Evolutionary conservation across 352 stramenopile species (phyloP).

Genomic region (Phytophthora constricta): DNA sequence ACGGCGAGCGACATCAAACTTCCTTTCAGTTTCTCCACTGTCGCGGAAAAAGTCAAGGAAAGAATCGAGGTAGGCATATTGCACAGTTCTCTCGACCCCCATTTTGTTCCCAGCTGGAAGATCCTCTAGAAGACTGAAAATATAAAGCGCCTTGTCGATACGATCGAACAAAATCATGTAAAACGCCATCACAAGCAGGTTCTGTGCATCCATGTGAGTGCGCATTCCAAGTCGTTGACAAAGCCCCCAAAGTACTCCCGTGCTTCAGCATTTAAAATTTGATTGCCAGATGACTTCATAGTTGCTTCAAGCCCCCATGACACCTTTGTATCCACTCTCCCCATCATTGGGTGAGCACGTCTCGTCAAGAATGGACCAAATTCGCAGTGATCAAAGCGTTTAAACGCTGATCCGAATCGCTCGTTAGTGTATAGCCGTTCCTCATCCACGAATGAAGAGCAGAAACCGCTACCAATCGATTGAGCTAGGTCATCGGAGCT

Average conservation of each 20-base stretch:
- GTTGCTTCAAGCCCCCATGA: not conserved
- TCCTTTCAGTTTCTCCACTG: slow-evolving; percentile 1
- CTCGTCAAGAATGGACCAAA: slow-evolving; percentile 55
- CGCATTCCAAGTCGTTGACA: slow-evolving; percentile 49
- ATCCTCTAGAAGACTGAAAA: slow-evolving; percentile 39
- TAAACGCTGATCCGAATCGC: slow-evolving; percentile 30
- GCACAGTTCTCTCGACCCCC: slow-evolving; percentile 37
- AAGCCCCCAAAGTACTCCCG: slow-evolving; percentile 47
- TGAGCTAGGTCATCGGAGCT: slow-evolving; percentile 21
- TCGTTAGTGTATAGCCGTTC: slow-evolving; percentile 37
- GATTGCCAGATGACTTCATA: slow-evolving; percentile 21
- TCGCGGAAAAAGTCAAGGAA: slow-evolving; percentile 68
- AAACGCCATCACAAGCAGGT: slow-evolving; percentile 55
- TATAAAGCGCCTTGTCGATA: slow-evolving; percentile 37
- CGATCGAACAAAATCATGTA: slow-evolving; percentile 61
- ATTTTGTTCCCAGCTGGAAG: not conserved
- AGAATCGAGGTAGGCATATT: slow-evolving; percentile 64
- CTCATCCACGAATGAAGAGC: slow-evolving; percentile 32
- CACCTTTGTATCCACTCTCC: slow-evolving; percentile 14
- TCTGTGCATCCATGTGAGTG: slow-evolving; percentile 23
- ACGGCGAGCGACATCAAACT: slow-evolving; percentile 45
- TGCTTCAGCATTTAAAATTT: slow-evolving; percentile 47
- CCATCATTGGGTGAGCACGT: slow-evolving; percentile 47
- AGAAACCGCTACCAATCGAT: slow-evolving; percentile 42
- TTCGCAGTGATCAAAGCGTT: slow-evolving; percentile 51